phyloP scores from a whole-genome alignment of 2,329 filamentous ascomycete genomes.

The Tolypocladium capitatum region DNA sequence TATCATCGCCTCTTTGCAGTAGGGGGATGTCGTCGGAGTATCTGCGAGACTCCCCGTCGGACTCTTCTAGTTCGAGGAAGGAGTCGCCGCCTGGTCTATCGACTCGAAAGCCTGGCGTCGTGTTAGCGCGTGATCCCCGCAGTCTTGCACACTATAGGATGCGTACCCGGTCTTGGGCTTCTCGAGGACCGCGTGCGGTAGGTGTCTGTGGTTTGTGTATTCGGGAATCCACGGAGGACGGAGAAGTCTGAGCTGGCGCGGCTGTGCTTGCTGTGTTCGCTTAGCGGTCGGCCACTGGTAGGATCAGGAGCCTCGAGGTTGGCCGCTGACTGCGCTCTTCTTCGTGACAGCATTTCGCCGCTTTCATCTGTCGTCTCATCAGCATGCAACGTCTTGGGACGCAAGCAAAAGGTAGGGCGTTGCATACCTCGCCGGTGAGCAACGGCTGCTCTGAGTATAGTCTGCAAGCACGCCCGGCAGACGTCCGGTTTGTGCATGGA shows the following conservation, averaged over 20 bases:
- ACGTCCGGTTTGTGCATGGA: conserved; percentile 58
- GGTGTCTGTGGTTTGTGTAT: conserved; percentile 28
- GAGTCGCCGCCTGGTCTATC: conserved; percentile 36
- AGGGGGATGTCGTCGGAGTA: conserved; percentile 56
- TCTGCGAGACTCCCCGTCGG: conserved; percentile 50
- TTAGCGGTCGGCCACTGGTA: conserved; percentile 37
- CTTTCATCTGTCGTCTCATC: conserved; percentile 20
- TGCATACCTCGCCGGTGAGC: conserved; percentile 52
- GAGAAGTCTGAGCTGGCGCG: conserved; percentile 61
- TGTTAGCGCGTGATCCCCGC: conserved; percentile 28
- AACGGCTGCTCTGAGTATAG: conserved; percentile 61
- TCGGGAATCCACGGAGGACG: conserved; percentile 38
- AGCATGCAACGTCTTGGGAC: background rate
- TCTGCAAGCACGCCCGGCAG: conserved; percentile 61
- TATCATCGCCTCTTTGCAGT: conserved; percentile 53
- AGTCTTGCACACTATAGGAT: background rate
- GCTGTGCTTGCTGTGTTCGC: conserved; percentile 52
- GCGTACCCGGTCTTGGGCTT: conserved; percentile 17
- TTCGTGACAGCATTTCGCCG: conserved; percentile 31
- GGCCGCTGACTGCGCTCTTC: conserved; percentile 47
- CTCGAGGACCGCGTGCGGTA: conserved; percentile 17
- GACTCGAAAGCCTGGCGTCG: conserved; percentile 37
- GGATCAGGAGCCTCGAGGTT: conserved; percentile 45
- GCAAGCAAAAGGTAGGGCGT: background rate
- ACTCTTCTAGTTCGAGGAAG: conserved; percentile 58